Percentiles rank a stretch among this genome's conserved stretches.
Evolutionary conservation across 345 rosid genomes (phyloP).

Genomic region (Eucalyptus paniculata): DNA sequence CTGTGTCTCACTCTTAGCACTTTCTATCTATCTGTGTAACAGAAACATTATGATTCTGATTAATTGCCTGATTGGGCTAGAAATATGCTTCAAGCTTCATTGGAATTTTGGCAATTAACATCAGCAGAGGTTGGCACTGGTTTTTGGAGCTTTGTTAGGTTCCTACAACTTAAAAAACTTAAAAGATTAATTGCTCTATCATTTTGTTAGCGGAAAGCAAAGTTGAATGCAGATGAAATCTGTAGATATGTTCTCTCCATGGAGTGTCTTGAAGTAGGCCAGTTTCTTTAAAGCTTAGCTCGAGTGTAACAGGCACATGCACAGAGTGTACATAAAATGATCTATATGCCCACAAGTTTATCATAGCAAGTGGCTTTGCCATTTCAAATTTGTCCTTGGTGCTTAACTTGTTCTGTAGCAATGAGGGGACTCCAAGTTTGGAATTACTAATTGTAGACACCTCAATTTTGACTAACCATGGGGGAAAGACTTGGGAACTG

Average conservation of each 20-base stretch:
- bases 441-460: background rate
- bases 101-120: background rate
- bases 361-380: background rate
- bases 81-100: background rate
- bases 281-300: background rate
- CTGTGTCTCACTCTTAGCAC: background rate
- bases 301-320: background rate
- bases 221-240: background rate
- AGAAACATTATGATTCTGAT: background rate
- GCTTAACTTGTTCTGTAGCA: background rate
- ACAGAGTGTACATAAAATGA: background rate
- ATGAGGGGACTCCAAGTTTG: background rate
- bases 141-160: background rate
- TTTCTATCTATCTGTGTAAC: background rate
- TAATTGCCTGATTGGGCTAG: background rate
- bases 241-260: background rate
- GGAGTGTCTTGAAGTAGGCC: background rate
- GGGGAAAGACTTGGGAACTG: background rate
- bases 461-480: background rate
- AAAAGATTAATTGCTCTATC: background rate
- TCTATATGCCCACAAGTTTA: background rate
- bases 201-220: background rate
- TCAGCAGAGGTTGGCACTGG: background rate
- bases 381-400: background rate
- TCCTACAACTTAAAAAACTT: background rate